phyloP scores from a whole-genome alignment of 139 green algal species.

The Chlorella vulgaris region DNA sequence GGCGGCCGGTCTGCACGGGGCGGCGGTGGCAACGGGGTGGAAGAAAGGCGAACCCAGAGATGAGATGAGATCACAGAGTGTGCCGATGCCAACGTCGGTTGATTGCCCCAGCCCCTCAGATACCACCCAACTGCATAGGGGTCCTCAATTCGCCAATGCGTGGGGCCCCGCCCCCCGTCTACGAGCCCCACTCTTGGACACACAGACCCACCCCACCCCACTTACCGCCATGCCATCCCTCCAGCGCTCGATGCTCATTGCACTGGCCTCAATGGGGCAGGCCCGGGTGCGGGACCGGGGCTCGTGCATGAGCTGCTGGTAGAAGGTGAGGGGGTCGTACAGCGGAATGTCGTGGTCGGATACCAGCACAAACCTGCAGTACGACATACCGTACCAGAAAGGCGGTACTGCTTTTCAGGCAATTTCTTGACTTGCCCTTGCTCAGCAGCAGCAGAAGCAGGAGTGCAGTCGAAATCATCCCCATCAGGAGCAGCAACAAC shows the following conservation, averaged over 20 bases:
- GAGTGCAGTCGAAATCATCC: too few species aligned
- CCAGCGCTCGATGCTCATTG: conserved; percentile 25
- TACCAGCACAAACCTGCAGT: conserved; percentile 36
- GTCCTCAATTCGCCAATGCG: neutral
- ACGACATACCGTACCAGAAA: too few species aligned
- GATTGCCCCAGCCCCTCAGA: too few species aligned
- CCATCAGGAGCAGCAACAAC: too few species aligned
- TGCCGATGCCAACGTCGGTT: too few species aligned
- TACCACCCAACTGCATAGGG: neutral
- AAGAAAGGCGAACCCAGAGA: neutral
- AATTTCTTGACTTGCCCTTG: too few species aligned
- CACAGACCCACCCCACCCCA: neutral
- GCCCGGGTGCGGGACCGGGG: neutral
- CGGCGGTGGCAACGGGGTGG: too few species aligned
- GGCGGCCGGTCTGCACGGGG: neutral
- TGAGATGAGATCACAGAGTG: neutral
- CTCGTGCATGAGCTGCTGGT: conserved; percentile 42
- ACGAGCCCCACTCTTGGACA: neutral
- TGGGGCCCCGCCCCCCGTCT: neutral
- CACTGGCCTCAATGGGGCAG: neutral
- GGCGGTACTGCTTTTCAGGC: too few species aligned
- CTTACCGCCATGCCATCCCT: conserved; percentile 21
- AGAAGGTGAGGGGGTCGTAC: conserved; percentile 34
- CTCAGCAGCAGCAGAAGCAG: too few species aligned
- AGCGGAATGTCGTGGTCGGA: conserved; percentile 41